phyloP scores from a whole-genome alignment of 768 basidiomycete genomes.

The Mrakia hoshinonis region DNA sequence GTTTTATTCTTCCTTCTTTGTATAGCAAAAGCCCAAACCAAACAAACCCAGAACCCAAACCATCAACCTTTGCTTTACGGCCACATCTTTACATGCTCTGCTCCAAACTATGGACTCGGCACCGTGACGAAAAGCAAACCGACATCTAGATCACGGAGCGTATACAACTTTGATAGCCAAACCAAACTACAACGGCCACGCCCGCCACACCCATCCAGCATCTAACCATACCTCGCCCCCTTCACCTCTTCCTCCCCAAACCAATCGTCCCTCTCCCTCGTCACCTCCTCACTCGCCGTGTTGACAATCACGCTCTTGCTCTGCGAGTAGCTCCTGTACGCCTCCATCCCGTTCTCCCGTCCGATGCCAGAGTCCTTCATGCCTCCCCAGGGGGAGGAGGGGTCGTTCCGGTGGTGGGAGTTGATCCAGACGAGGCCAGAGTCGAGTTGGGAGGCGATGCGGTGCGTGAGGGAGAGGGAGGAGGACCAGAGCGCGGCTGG shows the following conservation, averaged over 20 bases:
- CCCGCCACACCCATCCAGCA: not conserved
- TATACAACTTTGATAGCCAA: too few species aligned
- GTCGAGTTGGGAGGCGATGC: slow-evolving; percentile 60
- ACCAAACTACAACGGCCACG: too few species aligned
- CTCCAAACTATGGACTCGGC: too few species aligned
- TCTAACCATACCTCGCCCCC: slow-evolving; percentile 17
- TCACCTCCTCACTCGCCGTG: slow-evolving; percentile 56
- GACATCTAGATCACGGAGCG: too few species aligned
- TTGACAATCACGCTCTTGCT: slow-evolving; percentile 74
- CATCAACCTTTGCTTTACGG: too few species aligned
- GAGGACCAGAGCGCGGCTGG: slow-evolving; percentile 67
- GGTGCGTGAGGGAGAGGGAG: slow-evolving; percentile 65
- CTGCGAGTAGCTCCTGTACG: slow-evolving; percentile 68
- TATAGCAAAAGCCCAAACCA: too few species aligned
- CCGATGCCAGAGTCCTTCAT: slow-evolving; percentile 87
- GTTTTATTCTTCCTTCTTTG: too few species aligned
- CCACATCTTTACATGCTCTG: too few species aligned
- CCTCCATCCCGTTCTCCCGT: slow-evolving; percentile 75
- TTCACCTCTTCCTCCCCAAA: slow-evolving; percentile 28
- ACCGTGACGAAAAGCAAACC: too few species aligned
- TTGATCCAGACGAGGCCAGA: slow-evolving; percentile 80
- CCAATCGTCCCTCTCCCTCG: slow-evolving; percentile 59
- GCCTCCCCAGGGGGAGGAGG: slow-evolving; percentile 82
- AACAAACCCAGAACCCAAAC: too few species aligned
- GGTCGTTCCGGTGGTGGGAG: slow-evolving; percentile 81